Evolutionary conservation across 371 early-diverging fungal genomes (phyloP).

Genomic region (Mucor mucedo): DNA sequence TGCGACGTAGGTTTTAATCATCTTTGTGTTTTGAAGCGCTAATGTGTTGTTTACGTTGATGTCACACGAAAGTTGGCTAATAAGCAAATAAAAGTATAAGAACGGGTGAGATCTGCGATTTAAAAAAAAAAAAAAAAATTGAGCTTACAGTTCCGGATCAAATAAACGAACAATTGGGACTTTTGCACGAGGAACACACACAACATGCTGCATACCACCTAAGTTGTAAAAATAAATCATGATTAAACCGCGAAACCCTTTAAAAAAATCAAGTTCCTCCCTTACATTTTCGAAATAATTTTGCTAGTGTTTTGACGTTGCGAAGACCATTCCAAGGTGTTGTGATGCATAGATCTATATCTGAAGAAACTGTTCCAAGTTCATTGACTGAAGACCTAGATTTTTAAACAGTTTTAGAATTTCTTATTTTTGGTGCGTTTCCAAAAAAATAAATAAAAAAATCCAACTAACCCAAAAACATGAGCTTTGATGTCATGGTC

Average conservation of each 20-base stretch:
- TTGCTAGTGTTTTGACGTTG: slow-evolving; percentile 55
- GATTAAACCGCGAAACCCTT: not conserved
- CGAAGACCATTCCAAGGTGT: slow-evolving; percentile 60
- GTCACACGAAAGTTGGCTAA: slow-evolving; percentile 73
- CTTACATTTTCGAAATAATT: slow-evolving; percentile 47
- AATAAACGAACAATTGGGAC: slow-evolving; percentile 71
- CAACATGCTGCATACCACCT: slow-evolving; percentile 66
- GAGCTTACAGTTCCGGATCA: slow-evolving; percentile 67
- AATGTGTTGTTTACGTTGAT: slow-evolving; percentile 83
- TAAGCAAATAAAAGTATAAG: not conserved
- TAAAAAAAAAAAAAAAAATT: not conserved
- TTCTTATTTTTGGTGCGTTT: too few species aligned
- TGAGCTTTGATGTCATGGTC: slow-evolving; percentile 58
- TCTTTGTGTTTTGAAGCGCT: slow-evolving; percentile 77
- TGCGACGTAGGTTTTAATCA: slow-evolving; percentile 79
- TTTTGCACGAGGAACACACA: slow-evolving; percentile 65
- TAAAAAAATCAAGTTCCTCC: not conserved
- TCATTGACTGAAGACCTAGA: slow-evolving; percentile 65
- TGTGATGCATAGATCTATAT: slow-evolving; percentile 68
- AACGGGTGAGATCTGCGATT: not conserved
- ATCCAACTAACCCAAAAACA: slow-evolving; percentile 59
- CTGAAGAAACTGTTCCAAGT: slow-evolving; percentile 60
- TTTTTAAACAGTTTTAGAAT: not conserved
- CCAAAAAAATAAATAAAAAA: not conserved
- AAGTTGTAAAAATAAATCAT: not conserved